Percentiles rank a stretch among this genome's conserved stretches.
These are phyloP conservation scores for Phytophthora niederhauseri DNA, from an alignment of 352 stramenopile species.

Conservation along the genomic window DNA sequence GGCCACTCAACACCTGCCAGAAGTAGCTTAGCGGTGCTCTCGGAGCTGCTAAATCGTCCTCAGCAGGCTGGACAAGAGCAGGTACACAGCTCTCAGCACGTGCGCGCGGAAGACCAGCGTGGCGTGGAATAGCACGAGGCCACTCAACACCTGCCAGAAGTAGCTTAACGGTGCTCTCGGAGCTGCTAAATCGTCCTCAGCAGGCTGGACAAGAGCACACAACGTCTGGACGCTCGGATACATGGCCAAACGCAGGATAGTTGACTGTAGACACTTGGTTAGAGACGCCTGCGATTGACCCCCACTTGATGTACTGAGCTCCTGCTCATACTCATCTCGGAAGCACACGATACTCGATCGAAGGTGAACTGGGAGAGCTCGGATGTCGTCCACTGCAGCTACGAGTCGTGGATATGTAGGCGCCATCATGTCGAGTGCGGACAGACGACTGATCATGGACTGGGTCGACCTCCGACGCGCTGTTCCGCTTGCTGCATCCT, in stretches of 20 bases:
- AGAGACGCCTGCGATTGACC: constrained; percentile 22
- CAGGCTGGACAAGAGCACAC: constrained; percentile 17
- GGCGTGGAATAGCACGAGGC: constrained; percentile 53
- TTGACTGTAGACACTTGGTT: constrained; percentile 46
- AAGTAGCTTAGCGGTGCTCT: not conserved
- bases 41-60: constrained; percentile 11
- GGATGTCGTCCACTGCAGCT: constrained; percentile 25
- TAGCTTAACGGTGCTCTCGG: not conserved
- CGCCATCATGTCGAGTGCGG: constrained; percentile 32
- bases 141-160: constrained; percentile 40
- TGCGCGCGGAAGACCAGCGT: constrained; percentile 30
- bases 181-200: constrained; percentile 13
- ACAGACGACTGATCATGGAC: constrained; percentile 32
- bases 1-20: constrained; percentile 40
- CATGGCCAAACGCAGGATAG: constrained; percentile 43
- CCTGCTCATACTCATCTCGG: constrained; percentile 25
- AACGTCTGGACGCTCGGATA: constrained; percentile 31
- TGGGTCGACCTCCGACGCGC: constrained; percentile 21
- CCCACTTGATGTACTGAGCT: not conserved
- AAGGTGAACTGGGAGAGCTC: constrained; percentile 33
- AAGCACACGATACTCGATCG: constrained; percentile 38
- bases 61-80: constrained; percentile 8
- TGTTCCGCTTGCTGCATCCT: not conserved
- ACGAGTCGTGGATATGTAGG: constrained; percentile 42
- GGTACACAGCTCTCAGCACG: constrained; percentile 18